phyloP scores from a whole-genome alignment of 2,329 filamentous ascomycete genomes.

The Ophiocordyceps sinensis region DNA sequence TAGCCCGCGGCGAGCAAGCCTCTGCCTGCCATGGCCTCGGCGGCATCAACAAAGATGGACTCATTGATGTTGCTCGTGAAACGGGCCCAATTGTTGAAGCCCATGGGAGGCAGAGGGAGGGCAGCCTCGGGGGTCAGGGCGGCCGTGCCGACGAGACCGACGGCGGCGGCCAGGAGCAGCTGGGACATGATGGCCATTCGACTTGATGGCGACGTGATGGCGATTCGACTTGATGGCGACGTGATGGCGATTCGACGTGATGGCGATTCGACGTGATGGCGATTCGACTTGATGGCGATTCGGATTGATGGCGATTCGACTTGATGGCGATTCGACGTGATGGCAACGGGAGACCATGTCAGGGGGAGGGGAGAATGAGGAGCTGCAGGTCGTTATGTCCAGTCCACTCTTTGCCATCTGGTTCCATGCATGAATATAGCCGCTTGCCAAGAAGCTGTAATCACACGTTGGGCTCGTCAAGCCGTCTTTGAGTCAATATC shows the following conservation, averaged over 20 bases:
- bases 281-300: no score
- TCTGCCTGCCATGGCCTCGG: conserved; percentile 25
- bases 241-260: not conserved
- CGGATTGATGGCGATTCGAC: no score
- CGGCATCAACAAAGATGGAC: conserved; percentile 30
- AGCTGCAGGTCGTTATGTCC: no score
- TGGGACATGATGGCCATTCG: not conserved
- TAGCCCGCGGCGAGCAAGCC: conserved; percentile 22
- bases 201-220: not conserved
- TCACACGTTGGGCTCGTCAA: no score
- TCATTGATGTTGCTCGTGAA: conserved; percentile 33
- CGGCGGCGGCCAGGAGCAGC: not conserved
- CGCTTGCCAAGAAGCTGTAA: no score
- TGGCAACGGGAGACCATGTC: no score
- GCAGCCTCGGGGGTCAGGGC: not conserved
- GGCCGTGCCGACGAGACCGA: not conserved
- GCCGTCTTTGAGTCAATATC: no score
- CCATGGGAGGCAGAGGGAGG: conserved; percentile 27
- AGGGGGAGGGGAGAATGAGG: no score
- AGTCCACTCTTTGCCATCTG: no score
- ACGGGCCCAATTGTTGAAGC: conserved; percentile 36
- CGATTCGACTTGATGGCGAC: not conserved
- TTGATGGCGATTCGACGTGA: not conserved
- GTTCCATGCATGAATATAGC: no score
- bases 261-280: conserved; percentile 1